Evolutionary conservation across 2,329 filamentous ascomycete species (phyloP), one percentile per base, ranked within the genome.

Genomic region (Aspergillus sp.): DNA sequence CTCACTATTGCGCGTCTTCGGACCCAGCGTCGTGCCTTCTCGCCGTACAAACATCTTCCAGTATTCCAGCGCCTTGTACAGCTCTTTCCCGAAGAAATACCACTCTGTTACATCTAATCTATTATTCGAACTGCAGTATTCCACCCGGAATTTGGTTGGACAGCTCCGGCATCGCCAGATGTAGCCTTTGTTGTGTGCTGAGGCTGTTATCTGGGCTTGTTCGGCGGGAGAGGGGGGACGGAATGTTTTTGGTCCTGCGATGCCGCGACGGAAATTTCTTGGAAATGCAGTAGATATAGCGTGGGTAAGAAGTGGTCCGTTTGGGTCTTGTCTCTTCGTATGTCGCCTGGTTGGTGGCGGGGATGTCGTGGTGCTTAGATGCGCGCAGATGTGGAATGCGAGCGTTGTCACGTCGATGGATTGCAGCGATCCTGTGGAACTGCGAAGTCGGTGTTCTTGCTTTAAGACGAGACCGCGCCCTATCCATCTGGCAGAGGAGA

Each of bases 41-140:
- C 57, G 44, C 5, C 45, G 44, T 5, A 54, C 57, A 47, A 57
- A 52, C 24, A 47, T 49, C 17, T 17, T 53, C 57, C 57, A 59
- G 23, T 40, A 51, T 12, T 48, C 33, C n/a, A 12, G 21, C 6
- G 54, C 40, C 19, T 51, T 49, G 21, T 45, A 51, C 15, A 56
- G 31, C 12, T 53, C 57, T n/a, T 23, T 40, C 1, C 57, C 54
- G 6, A 57, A 57, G n/a, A 27, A 57, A 44, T 59, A 50, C 45
- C 54, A 59, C 8, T 39, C 44, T 1, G 37, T 57, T 5, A 57
- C 48, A 8, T 31, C 6, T 3, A 56, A 6, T 7, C 37, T 43
- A 3, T 44, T 49, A 8, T 54, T 9, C 1, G 31, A 9, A 11
- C 4, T 3, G 7, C 9, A 24, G 12, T 53, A 59, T 2, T 8